Evolutionary conservation across 1,284 basidiomycete genomes (phyloP).

Genomic region (Ceratobasidium sp.): DNA sequence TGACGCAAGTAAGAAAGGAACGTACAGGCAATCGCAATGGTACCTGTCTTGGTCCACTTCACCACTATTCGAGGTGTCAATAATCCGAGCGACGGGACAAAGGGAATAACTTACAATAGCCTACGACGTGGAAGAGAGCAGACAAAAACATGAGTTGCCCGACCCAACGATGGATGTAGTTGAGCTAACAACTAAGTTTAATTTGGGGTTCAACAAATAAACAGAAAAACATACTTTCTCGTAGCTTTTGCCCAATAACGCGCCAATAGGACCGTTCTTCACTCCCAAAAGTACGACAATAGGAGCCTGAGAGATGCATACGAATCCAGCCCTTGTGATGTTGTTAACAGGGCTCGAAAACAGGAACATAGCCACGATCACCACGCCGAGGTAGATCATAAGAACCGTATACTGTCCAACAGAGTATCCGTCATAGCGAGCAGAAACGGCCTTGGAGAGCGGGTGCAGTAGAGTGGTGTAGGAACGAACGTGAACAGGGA

Average conservation of each 20-base stretch:
- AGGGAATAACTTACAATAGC: slow-evolving; percentile 46
- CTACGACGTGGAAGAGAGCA: slow-evolving; percentile 49
- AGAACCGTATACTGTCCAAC: slow-evolving; percentile 42
- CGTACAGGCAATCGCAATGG: slow-evolving; percentile 32
- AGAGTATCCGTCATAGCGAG: slow-evolving; percentile 41
- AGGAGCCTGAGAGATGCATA: slow-evolving; percentile 46
- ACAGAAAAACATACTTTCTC: slow-evolving; percentile 41
- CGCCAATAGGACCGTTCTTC: slow-evolving; percentile 48
- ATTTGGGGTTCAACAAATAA: neutral
- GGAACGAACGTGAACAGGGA: slow-evolving; percentile 43
- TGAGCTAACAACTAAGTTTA: slow-evolving; percentile 39
- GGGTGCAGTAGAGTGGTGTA: slow-evolving; percentile 46
- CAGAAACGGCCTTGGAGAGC: slow-evolving; percentile 26
- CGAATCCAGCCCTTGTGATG: slow-evolving; percentile 45
- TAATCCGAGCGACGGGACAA: neutral
- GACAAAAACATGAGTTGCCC: slow-evolving; percentile 49
- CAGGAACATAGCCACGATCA: slow-evolving; percentile 45
- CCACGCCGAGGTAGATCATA: slow-evolving; percentile 27
- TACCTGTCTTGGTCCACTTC: slow-evolving; percentile 46
- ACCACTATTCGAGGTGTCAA: slow-evolving; percentile 40
- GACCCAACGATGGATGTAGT: slow-evolving; percentile 50
- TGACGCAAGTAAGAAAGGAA: slow-evolving; percentile 1
- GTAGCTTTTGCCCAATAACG: slow-evolving; percentile 45
- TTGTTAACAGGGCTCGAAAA: slow-evolving; percentile 45
- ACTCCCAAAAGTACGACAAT: slow-evolving; percentile 46